These are phyloP conservation scores for Talaromyces piceae DNA, from an alignment of 2,329 filamentous ascomycete species.

Conservation along the genomic window DNA sequence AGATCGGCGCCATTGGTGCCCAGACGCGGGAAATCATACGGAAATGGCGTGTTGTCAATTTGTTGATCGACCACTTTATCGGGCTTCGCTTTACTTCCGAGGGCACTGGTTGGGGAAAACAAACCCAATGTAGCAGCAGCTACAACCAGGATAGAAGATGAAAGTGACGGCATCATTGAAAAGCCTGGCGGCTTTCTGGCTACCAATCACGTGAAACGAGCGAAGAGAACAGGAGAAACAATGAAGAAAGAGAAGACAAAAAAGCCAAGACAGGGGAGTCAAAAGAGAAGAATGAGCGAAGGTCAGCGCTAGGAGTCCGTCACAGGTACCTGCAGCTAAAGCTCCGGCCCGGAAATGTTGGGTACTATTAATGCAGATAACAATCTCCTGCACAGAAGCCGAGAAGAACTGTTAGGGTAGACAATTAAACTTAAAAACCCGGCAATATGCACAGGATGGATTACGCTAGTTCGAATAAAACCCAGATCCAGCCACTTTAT, in stretches of 20 bases:
- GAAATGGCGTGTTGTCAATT: constrained; percentile 24
- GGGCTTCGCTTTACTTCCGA: background rate
- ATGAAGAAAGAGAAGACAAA: background rate
- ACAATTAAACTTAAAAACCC: too few species aligned
- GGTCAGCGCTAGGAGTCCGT: too few species aligned
- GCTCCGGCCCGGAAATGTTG: too few species aligned
- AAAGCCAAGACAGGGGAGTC: too few species aligned
- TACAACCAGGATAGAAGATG: background rate
- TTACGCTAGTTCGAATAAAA: too few species aligned
- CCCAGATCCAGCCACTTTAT: too few species aligned
- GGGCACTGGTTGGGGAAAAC: background rate
- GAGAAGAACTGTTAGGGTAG: too few species aligned
- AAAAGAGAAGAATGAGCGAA: too few species aligned
- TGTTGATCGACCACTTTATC: constrained; percentile 15
- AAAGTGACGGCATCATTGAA: constrained; percentile 15
- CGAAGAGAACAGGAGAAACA: background rate
- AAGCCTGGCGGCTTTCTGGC: constrained; percentile 37
- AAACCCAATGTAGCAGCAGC: background rate
- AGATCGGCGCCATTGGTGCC: constrained; percentile 26
- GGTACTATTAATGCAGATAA: too few species aligned
- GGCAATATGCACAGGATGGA: too few species aligned
- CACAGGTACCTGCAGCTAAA: too few species aligned
- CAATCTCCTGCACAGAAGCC: too few species aligned
- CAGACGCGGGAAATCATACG: constrained; percentile 33
- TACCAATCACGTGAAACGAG: constrained; percentile 42